Evolutionary conservation across 257 asterid genomes (phyloP), one percentile per base, ranked within the genome.

Genomic region (Linaria vulgaris): DNA sequence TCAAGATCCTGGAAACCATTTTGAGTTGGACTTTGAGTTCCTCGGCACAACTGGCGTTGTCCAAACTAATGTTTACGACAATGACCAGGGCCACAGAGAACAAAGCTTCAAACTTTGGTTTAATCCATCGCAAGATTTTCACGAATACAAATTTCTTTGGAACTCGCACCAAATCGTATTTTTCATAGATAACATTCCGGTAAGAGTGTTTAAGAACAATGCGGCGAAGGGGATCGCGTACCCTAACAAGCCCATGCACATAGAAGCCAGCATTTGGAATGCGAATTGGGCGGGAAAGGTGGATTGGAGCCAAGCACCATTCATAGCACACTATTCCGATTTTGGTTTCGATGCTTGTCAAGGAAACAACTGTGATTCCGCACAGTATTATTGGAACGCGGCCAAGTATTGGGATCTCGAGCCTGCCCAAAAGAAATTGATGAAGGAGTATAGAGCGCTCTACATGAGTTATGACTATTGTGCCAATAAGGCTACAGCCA

Each of bases 91-190:
- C 0, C 56, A 69, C 31, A 63, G 96, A 61, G 83, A 88, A 16
- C 84, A 85, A 39, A 7, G 47, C 21, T 59, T 87, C 67, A 55
- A 37, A 0, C 88, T 87, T 14, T 74, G 85, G 76, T 87, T 85
- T 34, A 79, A 85, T 63, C 96, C 94, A 1, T 77, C 90, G 0
- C 17, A 64, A 46, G 87, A 78, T 69, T 87, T 85, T 43, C 96
- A 82, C 49, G 38, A 72, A 6, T 85, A 83, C 3, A 66, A 63
- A n/a, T 23, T 85, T 59, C 69, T 83, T 0, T 87, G 94, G 94
- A 85, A 83, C 64, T 59, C 78, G 1, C 43, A 17, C 15, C 90
- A 79, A 30, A 65, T 83, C 34, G 59, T 31, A 64, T 12, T 75
- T 21, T 59, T 37, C 21, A 21, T 59, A 12, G 64, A 78, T 30